A percentile compares a stretch with the other conserved stretches of the same genome.
Evolutionary conservation across 2,329 filamentous ascomycete genomes (phyloP).

Genomic region (Microcyclosporella mali): DNA sequence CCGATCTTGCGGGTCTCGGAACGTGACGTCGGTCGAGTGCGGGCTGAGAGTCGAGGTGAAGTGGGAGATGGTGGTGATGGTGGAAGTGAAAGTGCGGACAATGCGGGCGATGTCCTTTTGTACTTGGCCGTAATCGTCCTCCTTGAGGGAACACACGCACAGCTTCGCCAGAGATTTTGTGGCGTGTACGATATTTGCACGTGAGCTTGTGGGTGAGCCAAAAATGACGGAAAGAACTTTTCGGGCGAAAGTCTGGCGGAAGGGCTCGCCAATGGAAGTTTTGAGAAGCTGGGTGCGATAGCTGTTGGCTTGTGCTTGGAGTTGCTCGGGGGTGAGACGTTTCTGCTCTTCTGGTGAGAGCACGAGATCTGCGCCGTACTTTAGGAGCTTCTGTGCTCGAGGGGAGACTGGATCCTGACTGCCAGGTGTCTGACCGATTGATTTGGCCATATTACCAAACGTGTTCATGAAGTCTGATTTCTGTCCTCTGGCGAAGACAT

Average conservation of each 20-base stretch:
- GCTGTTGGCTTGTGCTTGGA: constrained; percentile 39
- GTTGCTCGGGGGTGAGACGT: constrained; percentile 44
- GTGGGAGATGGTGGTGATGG: constrained; percentile 62
- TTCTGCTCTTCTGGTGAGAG: constrained; percentile 49
- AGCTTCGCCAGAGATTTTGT: constrained; percentile 58
- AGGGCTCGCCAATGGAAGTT: constrained; percentile 57
- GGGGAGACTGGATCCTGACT: constrained; percentile 34
- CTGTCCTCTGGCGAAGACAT: constrained; percentile 19
- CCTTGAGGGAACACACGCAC: constrained; percentile 64
- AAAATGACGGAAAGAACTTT: constrained; percentile 63
- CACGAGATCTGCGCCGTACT: constrained; percentile 22
- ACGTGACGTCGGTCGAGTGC: constrained; percentile 74
- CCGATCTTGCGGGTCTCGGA: constrained; percentile 42
- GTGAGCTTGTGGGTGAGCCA: constrained; percentile 63
- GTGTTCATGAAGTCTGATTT: constrained; percentile 21
- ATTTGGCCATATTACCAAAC: constrained; percentile 43
- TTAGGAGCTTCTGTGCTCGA: constrained; percentile 31
- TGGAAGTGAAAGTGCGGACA: constrained; percentile 64
- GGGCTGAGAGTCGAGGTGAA: constrained; percentile 56
- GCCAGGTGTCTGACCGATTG: constrained; percentile 42
- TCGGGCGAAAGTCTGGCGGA: constrained; percentile 63
- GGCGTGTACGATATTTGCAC: constrained; percentile 64
- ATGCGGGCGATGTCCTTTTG: constrained; percentile 70
- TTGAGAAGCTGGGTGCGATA: constrained; percentile 42
- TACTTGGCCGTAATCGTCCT: constrained; percentile 83